Percentiles rank a stretch among this genome's conserved stretches.
Evolutionary conservation across 1,284 basidiomycete species (phyloP).

Genomic region (Papiliotrema terrestris): DNA sequence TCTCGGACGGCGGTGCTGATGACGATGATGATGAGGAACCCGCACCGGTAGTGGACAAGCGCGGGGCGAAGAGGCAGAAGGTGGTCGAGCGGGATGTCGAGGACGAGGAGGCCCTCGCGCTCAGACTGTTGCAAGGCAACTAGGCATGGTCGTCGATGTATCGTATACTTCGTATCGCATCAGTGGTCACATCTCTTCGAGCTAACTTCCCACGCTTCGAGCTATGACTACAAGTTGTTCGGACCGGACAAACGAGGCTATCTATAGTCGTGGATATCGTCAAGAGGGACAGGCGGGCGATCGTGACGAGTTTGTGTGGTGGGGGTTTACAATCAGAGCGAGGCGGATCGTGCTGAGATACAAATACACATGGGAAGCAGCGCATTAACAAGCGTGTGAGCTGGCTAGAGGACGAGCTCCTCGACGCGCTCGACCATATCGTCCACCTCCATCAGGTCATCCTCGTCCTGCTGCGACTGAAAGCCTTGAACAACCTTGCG

Average conservation of each 20-base stretch:
- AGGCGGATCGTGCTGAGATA: no score
- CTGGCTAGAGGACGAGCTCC: not conserved
- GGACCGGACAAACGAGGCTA: not conserved
- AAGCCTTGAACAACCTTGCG: not conserved
- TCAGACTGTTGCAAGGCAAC: constrained; percentile 38
- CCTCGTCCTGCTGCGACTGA: not conserved
- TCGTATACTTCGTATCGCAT: no score
- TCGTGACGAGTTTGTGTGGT: not conserved
- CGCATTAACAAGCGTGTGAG: no score
- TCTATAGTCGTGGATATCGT: not conserved
- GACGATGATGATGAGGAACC: constrained; percentile 14
- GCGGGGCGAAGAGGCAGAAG: constrained; percentile 18
- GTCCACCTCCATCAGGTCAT: constrained; percentile 4
- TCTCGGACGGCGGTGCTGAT: not conserved
- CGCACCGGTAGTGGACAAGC: constrained; percentile 9
- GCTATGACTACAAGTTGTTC: no score
- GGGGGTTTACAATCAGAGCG: no score
- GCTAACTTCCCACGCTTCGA: no score
- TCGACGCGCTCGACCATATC: constrained; percentile 4
- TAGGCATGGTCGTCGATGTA: not conserved
- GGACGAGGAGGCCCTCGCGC: constrained; percentile 47
- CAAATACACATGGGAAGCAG: no score
- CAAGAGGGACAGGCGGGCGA: not conserved
- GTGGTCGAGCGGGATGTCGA: constrained; percentile 22
- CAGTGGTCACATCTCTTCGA: no score